Conservation (phyloP, 495 filamentous ascomycete species). For the Aspergillus baeticus region DNA sequence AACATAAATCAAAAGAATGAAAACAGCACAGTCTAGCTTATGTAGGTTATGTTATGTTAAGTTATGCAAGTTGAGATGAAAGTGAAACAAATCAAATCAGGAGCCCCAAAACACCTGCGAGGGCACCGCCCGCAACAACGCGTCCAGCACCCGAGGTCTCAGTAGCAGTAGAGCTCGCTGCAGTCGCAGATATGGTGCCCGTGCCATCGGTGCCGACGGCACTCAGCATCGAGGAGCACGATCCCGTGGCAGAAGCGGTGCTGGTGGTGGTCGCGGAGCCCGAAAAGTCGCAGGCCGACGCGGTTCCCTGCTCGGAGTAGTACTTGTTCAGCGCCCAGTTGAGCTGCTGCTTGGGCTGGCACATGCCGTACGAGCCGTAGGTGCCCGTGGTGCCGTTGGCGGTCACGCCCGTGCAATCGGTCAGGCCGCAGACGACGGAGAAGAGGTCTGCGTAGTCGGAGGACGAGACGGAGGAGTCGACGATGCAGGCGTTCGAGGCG, state of each 20-base stretch:
- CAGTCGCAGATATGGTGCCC: conserved; percentile 17
- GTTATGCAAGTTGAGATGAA: too few species aligned
- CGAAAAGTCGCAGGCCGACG: conserved; percentile 72
- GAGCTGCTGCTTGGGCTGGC: conserved; percentile 72
- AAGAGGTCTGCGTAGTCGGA: conserved; percentile 66
- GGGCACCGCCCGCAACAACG: neutral
- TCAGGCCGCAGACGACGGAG: conserved; percentile 66
- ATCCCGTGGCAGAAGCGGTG: conserved; percentile 47
- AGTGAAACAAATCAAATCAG: neutral
- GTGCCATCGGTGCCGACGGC: conserved; percentile 63
- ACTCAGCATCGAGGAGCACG: conserved; percentile 53
- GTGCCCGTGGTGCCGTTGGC: conserved; percentile 67
- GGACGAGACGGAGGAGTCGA: conserved; percentile 45
- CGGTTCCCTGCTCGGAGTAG: conserved; percentile 60
- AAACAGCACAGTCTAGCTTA: too few species aligned
- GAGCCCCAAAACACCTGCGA: neutral
- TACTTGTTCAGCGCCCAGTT: conserved; percentile 81
- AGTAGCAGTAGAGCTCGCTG: conserved; percentile 20
- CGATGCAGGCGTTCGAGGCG: conserved; percentile 66
- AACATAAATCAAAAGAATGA: too few species aligned
- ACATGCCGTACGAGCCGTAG: conserved; percentile 93
- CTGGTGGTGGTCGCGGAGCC: conserved; percentile 59
- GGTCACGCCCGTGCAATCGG: conserved; percentile 68
- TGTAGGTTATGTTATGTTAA: too few species aligned
- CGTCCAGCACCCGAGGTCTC: neutral